phyloP scores from a whole-genome alignment of 306 rosid genomes.

The Oemleria cerasiformis region DNA sequence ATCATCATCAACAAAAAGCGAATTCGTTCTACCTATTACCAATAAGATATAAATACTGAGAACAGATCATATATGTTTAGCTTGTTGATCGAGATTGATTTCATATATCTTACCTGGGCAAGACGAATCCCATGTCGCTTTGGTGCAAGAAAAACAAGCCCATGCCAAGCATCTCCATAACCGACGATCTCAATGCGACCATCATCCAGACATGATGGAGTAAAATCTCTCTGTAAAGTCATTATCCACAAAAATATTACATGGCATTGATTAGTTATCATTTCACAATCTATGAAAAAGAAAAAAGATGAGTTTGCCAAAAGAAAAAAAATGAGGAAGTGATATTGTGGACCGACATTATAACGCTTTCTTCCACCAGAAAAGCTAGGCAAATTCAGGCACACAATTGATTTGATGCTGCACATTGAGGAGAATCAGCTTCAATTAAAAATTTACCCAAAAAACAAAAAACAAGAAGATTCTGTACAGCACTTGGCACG shows the following conservation, averaged over 20 bases:
- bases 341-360: conserved; percentile 42
- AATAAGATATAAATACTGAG: not conserved
- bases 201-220: conserved; percentile 85
- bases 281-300: not conserved
- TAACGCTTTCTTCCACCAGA: conserved; percentile 69
- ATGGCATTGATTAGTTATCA: not conserved
- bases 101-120: conserved; percentile 65
- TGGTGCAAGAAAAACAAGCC: conserved; percentile 86
- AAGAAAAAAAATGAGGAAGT: not conserved
- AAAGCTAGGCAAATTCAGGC: conserved; percentile 97
- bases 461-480: conserved; percentile 1
- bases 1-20: conserved; percentile 72
- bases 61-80: too few relatives aligned
- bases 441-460: too few relatives aligned
- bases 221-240: conserved; percentile 58
- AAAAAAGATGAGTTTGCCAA: not conserved
- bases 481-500: not conserved
- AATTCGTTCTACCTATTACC: conserved; percentile 64
- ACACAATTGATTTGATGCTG: conserved; percentile 88
- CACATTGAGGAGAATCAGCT: not conserved
- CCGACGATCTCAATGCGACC: conserved; percentile 90
- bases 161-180: conserved; percentile 95
- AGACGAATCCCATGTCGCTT: conserved; percentile 98
- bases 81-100: not conserved
- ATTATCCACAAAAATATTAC: conserved; percentile 12